A percentile compares a stretch with the other conserved stretches of the same genome.
phyloP scores from a whole-genome alignment of 495 filamentous ascomycete genomes.

The Daldinia grandis region DNA sequence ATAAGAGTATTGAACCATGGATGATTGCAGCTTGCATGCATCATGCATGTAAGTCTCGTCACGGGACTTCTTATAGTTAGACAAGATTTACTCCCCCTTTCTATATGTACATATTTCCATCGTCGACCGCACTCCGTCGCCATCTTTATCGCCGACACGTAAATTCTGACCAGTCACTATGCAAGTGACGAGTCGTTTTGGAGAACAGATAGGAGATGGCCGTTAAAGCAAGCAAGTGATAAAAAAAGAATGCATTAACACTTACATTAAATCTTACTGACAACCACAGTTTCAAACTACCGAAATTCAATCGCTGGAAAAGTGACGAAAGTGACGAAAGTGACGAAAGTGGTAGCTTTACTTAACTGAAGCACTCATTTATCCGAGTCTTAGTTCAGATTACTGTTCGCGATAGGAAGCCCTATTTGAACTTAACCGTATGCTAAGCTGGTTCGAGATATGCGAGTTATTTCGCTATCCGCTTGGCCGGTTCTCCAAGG shows the following conservation, averaged over 20 bases:
- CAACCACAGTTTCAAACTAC: background rate
- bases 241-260: background rate
- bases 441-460: background rate
- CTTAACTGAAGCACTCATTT: background rate
- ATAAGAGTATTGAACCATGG: slow-evolving; percentile 28
- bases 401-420: background rate
- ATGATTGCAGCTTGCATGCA: slow-evolving; percentile 40
- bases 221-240: slow-evolving; percentile 6
- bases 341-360: background rate
- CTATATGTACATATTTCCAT: slow-evolving; percentile 1
- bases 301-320: background rate
- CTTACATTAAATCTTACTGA: background rate
- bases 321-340: background rate
- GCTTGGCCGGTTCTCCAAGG: slow-evolving; percentile 16
- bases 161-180: slow-evolving; percentile 31
- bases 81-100: background rate
- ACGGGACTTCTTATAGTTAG: slow-evolving; percentile 36
- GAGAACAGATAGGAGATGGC: slow-evolving; percentile 30
- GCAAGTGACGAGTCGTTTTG: slow-evolving; percentile 37
- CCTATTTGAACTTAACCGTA: background rate
- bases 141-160: slow-evolving; percentile 20
- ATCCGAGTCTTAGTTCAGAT: background rate
- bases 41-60: slow-evolving; percentile 38
- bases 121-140: background rate
- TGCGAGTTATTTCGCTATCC: background rate